Evolutionary conservation across 2,329 filamentous ascomycete species (phyloP), one percentile per base, ranked within the genome.

Genomic region (Calonectria henricotiae): DNA sequence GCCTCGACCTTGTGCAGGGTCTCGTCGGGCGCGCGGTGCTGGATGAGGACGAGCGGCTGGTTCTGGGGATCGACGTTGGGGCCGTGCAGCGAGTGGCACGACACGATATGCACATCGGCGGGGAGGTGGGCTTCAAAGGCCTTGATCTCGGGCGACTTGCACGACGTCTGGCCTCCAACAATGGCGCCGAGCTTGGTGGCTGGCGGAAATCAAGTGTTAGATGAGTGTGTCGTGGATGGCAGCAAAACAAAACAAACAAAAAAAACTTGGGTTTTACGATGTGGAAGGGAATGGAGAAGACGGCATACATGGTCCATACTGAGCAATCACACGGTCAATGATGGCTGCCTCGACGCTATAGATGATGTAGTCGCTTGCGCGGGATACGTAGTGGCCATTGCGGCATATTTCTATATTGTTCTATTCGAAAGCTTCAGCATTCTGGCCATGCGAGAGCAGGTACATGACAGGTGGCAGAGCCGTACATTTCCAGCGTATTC

Each of bases 281-380:
- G 49, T 46, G 43, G 43, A 17, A n/a, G 11, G 11, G 37, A 27
- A 30, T 41, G 30, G 60, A 8, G 66, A 58, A 58, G 49, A 62
- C 65, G 58, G 67, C 51, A 76, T 94, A 98, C 95, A 98, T 77
- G 96, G 96, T 74, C 95, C 96, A 83, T 94, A 99, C 78, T 92
- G 87, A 73, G 92, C 92, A 79, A 98, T 96, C 77, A 98, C 94
- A 75, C 89, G 89, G 81, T 94, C 93, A 82, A 99, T 97, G 75
- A 92, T 90, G 78, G 95, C 94, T 72, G 96, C 96, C 84, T 98
- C 96, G 83, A 99, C 96, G 84, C 93, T 97, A 89, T 99, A 99
- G 81, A 99, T 95, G 85, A 98, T 98, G 83, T 95, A 98, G 88
- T 98, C 96, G 91, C 95, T 98, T 83, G 92, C 91, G 85, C 96